Base-by-base conservation (phyloP, 768 basidiomycete genomes). In the Pisolithus orientalis region DNA sequence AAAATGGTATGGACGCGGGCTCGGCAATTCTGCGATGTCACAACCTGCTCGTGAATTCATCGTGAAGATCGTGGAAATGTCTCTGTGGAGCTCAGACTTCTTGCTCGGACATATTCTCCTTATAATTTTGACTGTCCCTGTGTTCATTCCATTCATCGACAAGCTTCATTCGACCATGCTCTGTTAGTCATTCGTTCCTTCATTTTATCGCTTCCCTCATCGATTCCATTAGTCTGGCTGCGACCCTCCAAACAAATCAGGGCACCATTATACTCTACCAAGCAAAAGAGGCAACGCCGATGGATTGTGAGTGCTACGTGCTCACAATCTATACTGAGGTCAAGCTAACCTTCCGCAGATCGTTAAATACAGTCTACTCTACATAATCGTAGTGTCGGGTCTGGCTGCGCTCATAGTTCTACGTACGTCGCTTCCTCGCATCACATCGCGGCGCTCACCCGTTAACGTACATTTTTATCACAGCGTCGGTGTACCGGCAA, bases 1-100 rank as follows among this genome's bases (percentile, higher is more conserved):
- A 56, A 87, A 89, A 75, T 97, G 96, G 96, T 94, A 94, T 65
- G 94, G 94, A 44, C 80, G 93, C 53, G 90, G 92, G 28, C 76
- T 99, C 17, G 95, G 95, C 13, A 79, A 79, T n/a, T 87, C 90
- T 32, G 92, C 90, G 37, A 84, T 95, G 66, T 94, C 92, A 29
- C 96, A 98, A 66, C 94, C 94, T 31, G 93, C 91, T 52, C 86
- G 96, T 66, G 96, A 98, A 76, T 96, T 89, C 65, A 81, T 98
- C 52, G 94, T 98, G 73, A 99, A 98, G 78, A 90, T 95, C 53
- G 91, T 98, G 57, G 95, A 98, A 72, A 90, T 98, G 86, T 90
- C 90, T 25, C 73, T 98, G 14, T 98, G 95, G 89, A 87, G 86
- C 44, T 94, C 92, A 6, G 96, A 98, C 73, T 96, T 97, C 75